Evolutionary conservation across 1,284 basidiomycete genomes (phyloP), one percentile per base, ranked within the genome.

Genomic region (Earliella scabrosa): DNA sequence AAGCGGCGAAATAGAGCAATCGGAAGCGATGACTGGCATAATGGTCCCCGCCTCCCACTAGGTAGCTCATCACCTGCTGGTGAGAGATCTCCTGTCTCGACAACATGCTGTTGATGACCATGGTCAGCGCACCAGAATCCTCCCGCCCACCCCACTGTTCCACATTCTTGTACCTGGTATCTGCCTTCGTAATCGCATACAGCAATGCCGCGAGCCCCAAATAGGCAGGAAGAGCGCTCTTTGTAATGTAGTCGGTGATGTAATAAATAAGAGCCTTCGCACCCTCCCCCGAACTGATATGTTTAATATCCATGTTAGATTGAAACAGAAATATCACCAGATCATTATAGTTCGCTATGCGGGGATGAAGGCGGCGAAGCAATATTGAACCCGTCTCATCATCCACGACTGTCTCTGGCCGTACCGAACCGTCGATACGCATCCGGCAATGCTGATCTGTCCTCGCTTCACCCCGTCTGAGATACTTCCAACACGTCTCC

Each of bases 251-350:
- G 44, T 45, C 44, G 9, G 44, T 45, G 9, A 45, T 11, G n/a
- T 45, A 45, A 26, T 32, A 45, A 0, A 69, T 21, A 6, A 71
- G 52, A 0, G 70, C 69, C 31, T 70, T 72, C 0, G 71, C 67
- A 2, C 65, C 63, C 13, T 64, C 59, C 0, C 71, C 70, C n/a
- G n/a, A n/a, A n/a, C n/a, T n/a, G n/a, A n/a, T n/a, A n/a, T n/a
- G n/a, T n/a, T n/a, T n/a, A n/a, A 8, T n/a, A n/a, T n/a, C n/a
- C n/a, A n/a, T n/a, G n/a, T n/a, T n/a, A n/a, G n/a, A n/a, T n/a
- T n/a, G n/a, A 69, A 73, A 2, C 65, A 67, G 3, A 73, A 61
- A 59, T 2, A 60, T 34, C 0, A 53, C 27, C 3, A 60, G 13
- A 13, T 56, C 52, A 40, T 61, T 61, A 44, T 51, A 61, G 24